A percentile compares a stretch with the other conserved stretches of the same genome.
These are phyloP conservation scores for Forsythia suspensa DNA, from an alignment of 257 asterid genomes.

Conservation along the genomic window DNA sequence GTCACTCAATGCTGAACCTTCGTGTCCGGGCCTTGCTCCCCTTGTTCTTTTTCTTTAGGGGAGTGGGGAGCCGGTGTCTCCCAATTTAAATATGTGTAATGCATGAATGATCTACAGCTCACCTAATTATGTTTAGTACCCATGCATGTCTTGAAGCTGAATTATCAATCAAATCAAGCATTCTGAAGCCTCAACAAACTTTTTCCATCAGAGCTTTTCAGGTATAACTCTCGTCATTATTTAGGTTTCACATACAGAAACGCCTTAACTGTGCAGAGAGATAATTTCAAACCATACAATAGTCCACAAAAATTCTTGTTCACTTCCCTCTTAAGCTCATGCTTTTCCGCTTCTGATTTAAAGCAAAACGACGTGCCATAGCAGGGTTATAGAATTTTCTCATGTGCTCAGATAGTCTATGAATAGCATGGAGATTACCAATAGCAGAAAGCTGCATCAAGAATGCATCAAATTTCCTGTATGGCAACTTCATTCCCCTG, in stretches of 20 bases:
- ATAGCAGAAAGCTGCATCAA: slow-evolving; percentile 62
- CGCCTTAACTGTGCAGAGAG: not conserved
- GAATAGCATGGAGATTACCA: slow-evolving; percentile 76
- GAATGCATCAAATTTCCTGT: slow-evolving; percentile 63
- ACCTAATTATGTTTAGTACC: too few relatives aligned
- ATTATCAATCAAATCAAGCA: not conserved
- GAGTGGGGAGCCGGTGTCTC: not conserved
- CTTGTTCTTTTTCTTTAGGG: not conserved
- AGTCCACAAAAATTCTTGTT: not conserved
- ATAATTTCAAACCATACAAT: not conserved
- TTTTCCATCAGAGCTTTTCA: not conserved
- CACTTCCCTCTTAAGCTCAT: slow-evolving; percentile 67
- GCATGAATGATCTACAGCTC: too few relatives aligned
- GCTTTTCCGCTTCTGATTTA: slow-evolving; percentile 73
- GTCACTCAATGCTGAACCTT: not conserved
- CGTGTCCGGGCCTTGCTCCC: not conserved
- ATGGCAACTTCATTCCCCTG: slow-evolving; percentile 72
- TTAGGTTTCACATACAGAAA: not conserved
- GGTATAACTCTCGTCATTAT: not conserved
- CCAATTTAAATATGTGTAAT: not conserved
- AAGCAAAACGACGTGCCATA: slow-evolving; percentile 85
- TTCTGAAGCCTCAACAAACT: not conserved
- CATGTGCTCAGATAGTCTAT: slow-evolving; percentile 85
- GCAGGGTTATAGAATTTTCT: slow-evolving; percentile 84
- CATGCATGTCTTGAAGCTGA: not conserved